Evolutionary conservation across 192 early-diverging fungal genomes (phyloP).

Genomic region (Phlyctochytrium planicorne): DNA sequence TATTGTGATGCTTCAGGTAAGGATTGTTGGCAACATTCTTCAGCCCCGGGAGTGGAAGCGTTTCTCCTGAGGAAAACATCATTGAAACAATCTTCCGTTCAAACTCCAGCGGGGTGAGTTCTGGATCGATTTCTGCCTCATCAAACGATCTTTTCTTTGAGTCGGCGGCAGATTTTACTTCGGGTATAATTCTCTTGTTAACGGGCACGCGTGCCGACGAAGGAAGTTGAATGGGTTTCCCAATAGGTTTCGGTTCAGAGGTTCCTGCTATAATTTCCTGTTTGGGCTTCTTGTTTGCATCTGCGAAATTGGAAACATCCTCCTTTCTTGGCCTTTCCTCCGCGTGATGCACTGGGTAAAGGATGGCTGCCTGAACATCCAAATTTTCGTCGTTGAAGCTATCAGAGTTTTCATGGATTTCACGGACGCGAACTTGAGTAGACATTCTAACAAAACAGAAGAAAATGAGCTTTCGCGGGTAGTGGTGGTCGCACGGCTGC

Average conservation of each 20-base stretch:
- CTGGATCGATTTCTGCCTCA: background rate
- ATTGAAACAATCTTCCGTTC: background rate
- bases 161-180: background rate
- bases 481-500: too few relatives aligned
- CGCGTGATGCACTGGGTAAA: conserved; percentile 50
- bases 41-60: background rate
- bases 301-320: background rate
- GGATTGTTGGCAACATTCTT: background rate
- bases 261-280: background rate
- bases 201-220: too few relatives aligned
- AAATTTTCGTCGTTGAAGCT: conserved; percentile 67
- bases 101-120: background rate
- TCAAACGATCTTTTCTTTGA: conserved; percentile 4
- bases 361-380: conserved; percentile 59
- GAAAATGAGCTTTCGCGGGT: background rate
- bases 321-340: conserved; percentile 3
- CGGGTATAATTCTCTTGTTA: too few relatives aligned
- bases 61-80: background rate
- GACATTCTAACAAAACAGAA: conserved; percentile 21
- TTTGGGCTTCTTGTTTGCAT: background rate
- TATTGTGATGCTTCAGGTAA: too few relatives aligned
- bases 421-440: conserved; percentile 18
- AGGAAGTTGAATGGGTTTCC: background rate
- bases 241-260: background rate
- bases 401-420: conserved; percentile 22